Evolutionary conservation across 2,329 filamentous ascomycete genomes (phyloP), one percentile per base, ranked within the genome.

Genomic region (Stachybotrys elegans): DNA sequence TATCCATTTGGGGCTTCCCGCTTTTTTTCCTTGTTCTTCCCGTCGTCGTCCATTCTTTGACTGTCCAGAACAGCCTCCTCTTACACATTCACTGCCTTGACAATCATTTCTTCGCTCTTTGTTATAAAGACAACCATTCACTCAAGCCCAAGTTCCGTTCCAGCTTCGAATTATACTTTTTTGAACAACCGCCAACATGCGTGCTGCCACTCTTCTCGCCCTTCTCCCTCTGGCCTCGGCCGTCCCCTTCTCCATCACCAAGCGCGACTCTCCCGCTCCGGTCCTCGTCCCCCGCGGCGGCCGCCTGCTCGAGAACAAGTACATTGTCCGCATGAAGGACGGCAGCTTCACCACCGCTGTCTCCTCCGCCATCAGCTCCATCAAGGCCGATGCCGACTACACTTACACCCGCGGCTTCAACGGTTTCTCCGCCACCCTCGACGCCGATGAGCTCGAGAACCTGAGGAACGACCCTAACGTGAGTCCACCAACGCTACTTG

Each of bases 291-390:
- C 58, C 22, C 57, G 57, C 22, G 52, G 48, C 32, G 54, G 44
- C 20, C 40, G 51, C 32, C 36, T 56, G 38, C 42, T 61, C 22
- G 52, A 54, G 29, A 53, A 51, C 52, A 61, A 55, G 47, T 63
- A 58, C 52, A 63, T 63, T 19, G 49, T 63, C 47, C 57, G 54
- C 44, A 54, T 62, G 47, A 57, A 55, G 49, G 41, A 43, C 45
- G 50, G 50, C 14, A 39, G 41, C 40, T 42, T 45, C 22, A 34
- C 37, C n/a, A 25, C 48, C n/a, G 46, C 53, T 11, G 41, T 61
- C 34, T 39, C 34, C 23, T 35, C 40, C 6, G 55, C 51, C 47
- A 44, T 63, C 40, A 44, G 45, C 17, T 29, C 44, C 45, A 55
- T 60, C 44, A 40, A 42, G 14, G 56, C 55, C 45, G 48, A 56